phyloP scores from a whole-genome alignment of 2,329 filamentous ascomycete species.

The Colletotrichum acutatum region DNA sequence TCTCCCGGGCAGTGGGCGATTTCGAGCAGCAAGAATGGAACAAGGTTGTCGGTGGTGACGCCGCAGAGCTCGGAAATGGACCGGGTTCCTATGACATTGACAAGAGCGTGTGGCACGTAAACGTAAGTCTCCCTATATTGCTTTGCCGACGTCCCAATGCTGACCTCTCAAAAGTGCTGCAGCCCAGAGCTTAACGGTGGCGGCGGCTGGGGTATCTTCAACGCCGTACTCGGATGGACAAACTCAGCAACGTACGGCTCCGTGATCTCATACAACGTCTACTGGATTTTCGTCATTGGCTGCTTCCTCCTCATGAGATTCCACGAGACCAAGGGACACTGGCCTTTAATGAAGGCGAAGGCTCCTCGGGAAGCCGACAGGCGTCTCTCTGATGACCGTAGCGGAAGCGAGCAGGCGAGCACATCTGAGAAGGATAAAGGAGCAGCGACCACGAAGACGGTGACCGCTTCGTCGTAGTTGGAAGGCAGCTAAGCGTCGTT shows the following conservation, averaged over 20 bases:
- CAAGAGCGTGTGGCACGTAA: conserved; percentile 84
- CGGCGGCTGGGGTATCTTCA: conserved; percentile 88
- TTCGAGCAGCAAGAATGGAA: conserved; percentile 79
- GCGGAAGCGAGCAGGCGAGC: conserved; percentile 1
- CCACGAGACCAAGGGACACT: conserved; percentile 68
- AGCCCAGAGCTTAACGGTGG: conserved; percentile 78
- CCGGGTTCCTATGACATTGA: conserved; percentile 84
- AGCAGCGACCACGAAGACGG: conserved; percentile 18
- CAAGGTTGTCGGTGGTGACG: conserved; percentile 69
- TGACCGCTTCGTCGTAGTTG: conserved; percentile 9
- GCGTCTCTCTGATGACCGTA: not conserved
- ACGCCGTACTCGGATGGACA: conserved; percentile 86
- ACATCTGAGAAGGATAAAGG: conserved; percentile 8
- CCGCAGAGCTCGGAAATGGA: conserved; percentile 62
- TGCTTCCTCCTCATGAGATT: conserved; percentile 74
- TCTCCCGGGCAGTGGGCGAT: conserved; percentile 81
- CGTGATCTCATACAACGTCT: conserved; percentile 87
- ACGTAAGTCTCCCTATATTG: conserved; percentile 61
- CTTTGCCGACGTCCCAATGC: conserved; percentile 12
- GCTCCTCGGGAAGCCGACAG: not conserved
- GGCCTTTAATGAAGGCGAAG: conserved; percentile 56
- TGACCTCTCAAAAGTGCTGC: conserved; percentile 71
- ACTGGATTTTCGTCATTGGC: conserved; percentile 80
- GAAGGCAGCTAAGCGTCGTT: not conserved
- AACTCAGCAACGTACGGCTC: conserved; percentile 91